Percentiles rank a stretch among this genome's conserved stretches.
Conservation (phyloP, 2,329 filamentous ascomycete species). For the Coniella vitis region DNA sequence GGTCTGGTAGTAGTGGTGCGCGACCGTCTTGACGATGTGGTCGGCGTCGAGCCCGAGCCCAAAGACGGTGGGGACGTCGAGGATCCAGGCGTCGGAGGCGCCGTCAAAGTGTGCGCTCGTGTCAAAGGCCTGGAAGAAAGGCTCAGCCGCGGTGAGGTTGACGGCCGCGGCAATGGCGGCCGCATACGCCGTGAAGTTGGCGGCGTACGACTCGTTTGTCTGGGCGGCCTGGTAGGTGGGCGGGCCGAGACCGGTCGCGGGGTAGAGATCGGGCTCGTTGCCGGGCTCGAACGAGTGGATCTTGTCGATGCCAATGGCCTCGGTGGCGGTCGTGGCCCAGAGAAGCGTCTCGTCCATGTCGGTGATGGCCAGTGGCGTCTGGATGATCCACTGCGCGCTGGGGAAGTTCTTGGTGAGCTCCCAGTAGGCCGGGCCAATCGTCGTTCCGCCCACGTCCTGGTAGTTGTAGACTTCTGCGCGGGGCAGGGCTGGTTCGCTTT, state of each 20-base stretch:
- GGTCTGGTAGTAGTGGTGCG: constrained; percentile 32
- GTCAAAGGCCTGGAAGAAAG: constrained; percentile 31
- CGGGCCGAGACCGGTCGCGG: constrained; percentile 23
- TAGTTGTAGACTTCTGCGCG: constrained; percentile 28
- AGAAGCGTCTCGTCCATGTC: constrained; percentile 29
- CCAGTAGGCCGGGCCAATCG: constrained; percentile 30
- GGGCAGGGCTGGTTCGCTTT: constrained; percentile 25
- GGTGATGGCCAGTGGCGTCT: constrained; percentile 29
- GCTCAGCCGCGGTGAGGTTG: constrained; percentile 18
- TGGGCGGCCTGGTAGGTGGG: constrained; percentile 28
- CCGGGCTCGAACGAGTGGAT: constrained; percentile 31
- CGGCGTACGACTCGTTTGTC: constrained; percentile 28
- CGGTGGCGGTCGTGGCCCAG: constrained; percentile 26
- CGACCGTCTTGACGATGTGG: constrained; percentile 27
- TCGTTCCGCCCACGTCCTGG: constrained; percentile 28
- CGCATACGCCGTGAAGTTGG: constrained; percentile 29
- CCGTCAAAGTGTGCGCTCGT: constrained; percentile 23
- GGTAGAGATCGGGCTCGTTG: constrained; percentile 30
- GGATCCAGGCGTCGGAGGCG: constrained; percentile 21
- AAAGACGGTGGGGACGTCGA: constrained; percentile 26
- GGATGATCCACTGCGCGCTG: constrained; percentile 27
- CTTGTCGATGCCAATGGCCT: constrained; percentile 23
- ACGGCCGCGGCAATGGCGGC: constrained; percentile 24
- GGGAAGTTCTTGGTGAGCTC: constrained; percentile 25
- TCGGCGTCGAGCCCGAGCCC: constrained; percentile 27